Conservation (phyloP, 2,329 filamentous ascomycete genomes). For the Tolypocladium sp. region DNA sequence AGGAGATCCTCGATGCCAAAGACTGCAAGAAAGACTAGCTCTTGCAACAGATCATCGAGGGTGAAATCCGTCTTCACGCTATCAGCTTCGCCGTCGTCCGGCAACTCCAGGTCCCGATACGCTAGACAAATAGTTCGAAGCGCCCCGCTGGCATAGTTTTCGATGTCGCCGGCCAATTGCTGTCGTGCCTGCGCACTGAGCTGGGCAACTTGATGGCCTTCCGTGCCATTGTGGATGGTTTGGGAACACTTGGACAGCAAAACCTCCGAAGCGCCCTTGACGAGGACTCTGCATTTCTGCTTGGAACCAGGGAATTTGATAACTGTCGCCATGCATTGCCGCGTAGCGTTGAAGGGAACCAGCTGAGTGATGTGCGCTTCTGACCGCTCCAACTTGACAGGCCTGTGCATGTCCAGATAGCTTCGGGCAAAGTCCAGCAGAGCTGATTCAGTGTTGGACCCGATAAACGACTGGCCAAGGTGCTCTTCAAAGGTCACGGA, state of each 20-base stretch:
- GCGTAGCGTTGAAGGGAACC: slow-evolving; percentile 41
- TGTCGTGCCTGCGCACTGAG: neutral
- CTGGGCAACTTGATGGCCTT: neutral
- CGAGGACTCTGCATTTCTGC: slow-evolving; percentile 34
- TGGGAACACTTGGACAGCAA: slow-evolving; percentile 28
- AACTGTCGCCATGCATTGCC: slow-evolving; percentile 46
- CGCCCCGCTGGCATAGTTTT: neutral
- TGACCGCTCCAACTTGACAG: no score
- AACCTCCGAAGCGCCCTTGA: slow-evolving; percentile 50
- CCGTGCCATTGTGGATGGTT: neutral
- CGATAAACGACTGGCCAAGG: no score
- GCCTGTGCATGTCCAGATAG: no score
- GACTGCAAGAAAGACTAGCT: slow-evolving; percentile 63
- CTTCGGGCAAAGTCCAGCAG: no score
- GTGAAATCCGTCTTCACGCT: slow-evolving; percentile 14
- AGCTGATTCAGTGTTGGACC: no score
- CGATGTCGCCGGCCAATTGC: neutral
- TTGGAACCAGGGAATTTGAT: slow-evolving; percentile 25
- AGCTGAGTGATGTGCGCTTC: slow-evolving; percentile 18
- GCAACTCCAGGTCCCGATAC: neutral
- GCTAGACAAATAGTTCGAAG: neutral
- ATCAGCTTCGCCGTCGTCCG: neutral
- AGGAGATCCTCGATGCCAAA: slow-evolving; percentile 59
- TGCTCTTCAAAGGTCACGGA: no score
- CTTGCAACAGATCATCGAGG: slow-evolving; percentile 34